Evolutionary conservation across 345 rosid genomes (phyloP).

Genomic region (Nephelium lappaceum): DNA sequence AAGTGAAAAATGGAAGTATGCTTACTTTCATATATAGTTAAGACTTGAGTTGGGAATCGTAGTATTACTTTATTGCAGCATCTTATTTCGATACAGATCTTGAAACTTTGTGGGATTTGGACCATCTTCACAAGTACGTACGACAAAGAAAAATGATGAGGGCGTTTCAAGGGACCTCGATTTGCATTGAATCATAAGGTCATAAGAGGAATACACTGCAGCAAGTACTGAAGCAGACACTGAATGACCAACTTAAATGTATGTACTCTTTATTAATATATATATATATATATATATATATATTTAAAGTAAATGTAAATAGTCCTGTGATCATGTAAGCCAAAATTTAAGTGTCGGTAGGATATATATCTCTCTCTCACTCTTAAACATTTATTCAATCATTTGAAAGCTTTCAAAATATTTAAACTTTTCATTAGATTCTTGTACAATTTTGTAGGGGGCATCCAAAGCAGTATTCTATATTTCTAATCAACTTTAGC

Average conservation of each 20-base stretch:
- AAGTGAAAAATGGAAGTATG: no score
- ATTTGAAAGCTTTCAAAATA: not conserved
- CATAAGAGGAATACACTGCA: no score
- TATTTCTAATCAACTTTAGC: not conserved
- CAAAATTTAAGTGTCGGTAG: conserved; percentile 9
- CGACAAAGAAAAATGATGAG: no score
- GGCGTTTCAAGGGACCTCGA: no score
- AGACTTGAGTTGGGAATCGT: no score
- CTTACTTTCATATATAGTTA: no score
- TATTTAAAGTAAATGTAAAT: not conserved
- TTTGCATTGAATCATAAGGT: no score
- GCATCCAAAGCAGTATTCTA: not conserved
- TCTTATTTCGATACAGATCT: no score
- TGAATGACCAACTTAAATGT: not conserved
- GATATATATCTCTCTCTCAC: not conserved
- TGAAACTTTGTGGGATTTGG: no score
- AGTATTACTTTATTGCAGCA: no score
- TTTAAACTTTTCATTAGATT: not conserved
- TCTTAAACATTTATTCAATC: not conserved
- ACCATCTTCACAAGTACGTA: no score
- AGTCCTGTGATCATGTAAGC: not conserved
- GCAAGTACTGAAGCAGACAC: not conserved
- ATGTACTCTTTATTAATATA: not conserved
- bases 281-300: no score
- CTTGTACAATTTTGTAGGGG: not conserved